Percentiles rank a stretch among this genome's conserved stretches.
Conservation (phyloP, 2,329 filamentous ascomycete genomes). For the Didymella glomerata region DNA sequence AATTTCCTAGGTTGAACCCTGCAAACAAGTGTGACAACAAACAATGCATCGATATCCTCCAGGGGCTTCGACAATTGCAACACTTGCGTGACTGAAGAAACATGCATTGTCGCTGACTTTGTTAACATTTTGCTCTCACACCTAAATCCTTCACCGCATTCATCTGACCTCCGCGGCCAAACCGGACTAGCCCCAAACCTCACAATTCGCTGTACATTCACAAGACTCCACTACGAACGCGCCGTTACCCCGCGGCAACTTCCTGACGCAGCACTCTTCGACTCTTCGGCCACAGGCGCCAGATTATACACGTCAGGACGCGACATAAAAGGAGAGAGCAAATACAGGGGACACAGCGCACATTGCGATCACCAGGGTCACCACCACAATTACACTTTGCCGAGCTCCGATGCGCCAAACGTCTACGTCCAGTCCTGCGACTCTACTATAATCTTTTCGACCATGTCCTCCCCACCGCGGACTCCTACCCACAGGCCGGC, state of each 20-base stretch:
- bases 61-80: conserved; percentile 2
- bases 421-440: conserved; percentile 11
- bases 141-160: conserved; percentile 13
- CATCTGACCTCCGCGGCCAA: conserved; percentile 33
- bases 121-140: background rate
- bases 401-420: conserved; percentile 20
- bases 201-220: conserved; percentile 23
- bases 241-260: conserved; percentile 27
- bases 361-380: conserved; percentile 21
- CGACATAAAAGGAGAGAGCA: conserved; percentile 18
- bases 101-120: background rate
- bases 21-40: conserved; percentile 16
- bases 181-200: conserved; percentile 26
- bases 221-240: conserved; percentile 20
- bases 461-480: conserved; percentile 54
- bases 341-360: conserved; percentile 20
- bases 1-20: conserved; percentile 20
- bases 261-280: conserved; percentile 9
- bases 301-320: conserved; percentile 1
- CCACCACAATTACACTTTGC: conserved; percentile 17
- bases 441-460: conserved; percentile 15
- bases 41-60: conserved; percentile 10
- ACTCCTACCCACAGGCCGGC: conserved; percentile 51
- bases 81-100: background rate
- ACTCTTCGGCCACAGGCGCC: conserved; percentile 1